Evolutionary conservation across 306 rosid genomes (phyloP).

Genomic region (Calophaca sinica): DNA sequence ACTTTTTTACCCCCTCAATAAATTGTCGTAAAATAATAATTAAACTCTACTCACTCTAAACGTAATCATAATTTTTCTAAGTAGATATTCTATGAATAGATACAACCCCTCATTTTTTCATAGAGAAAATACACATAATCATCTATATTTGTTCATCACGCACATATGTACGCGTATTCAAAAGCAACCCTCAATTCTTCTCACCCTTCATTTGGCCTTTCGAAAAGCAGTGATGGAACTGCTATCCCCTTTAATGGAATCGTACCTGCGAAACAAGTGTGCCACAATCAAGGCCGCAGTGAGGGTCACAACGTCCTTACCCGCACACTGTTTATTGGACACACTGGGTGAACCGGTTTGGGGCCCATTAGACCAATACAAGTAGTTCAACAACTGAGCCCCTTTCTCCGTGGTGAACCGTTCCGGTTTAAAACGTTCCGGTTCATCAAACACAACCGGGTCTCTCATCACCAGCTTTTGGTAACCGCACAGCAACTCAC

Average conservation of each 20-base stretch:
- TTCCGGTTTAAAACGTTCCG: conserved; percentile 75
- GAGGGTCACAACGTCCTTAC: conserved; percentile 70
- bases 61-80: neutral
- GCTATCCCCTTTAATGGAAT: conserved; percentile 65
- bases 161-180: neutral
- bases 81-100: neutral
- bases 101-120: neutral
- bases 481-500: conserved; percentile 85
- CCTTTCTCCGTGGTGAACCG: conserved; percentile 72
- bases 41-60: neutral
- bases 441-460: conserved; percentile 65
- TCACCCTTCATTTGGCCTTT: conserved; percentile 53
- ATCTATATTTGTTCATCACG: neutral
- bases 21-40: neutral
- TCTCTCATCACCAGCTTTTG: conserved; percentile 82
- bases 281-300: conserved; percentile 73
- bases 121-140: neutral
- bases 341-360: conserved; percentile 65
- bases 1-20: neutral
- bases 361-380: conserved; percentile 96
- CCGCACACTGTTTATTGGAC: conserved; percentile 86
- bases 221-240: conserved; percentile 67
- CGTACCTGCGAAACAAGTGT: conserved; percentile 67
- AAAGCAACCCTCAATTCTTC: no score
- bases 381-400: conserved; percentile 56